These are phyloP conservation scores for Boletus hoseneyae DNA, from an alignment of 1,284 basidiomycete genomes.

Conservation along the genomic window DNA sequence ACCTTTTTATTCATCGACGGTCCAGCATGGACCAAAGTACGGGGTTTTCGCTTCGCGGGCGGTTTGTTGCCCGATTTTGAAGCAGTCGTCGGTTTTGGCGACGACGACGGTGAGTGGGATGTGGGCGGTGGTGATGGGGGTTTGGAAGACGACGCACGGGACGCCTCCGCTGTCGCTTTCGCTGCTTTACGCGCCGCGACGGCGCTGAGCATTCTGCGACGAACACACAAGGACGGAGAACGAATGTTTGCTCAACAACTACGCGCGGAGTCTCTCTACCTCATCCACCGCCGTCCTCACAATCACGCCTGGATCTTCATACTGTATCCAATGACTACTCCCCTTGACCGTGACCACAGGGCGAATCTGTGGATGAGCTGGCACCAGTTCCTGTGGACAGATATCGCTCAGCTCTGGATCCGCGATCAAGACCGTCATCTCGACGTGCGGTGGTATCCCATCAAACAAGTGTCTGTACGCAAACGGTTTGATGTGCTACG, in stretches of 20 bases:
- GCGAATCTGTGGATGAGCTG: too few relatives aligned
- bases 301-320: too few relatives aligned
- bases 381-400: too few relatives aligned
- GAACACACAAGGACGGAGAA: slow-evolving; percentile 1
- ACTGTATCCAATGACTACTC: too few relatives aligned
- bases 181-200: slow-evolving; percentile 28
- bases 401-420: too few relatives aligned
- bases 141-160: slow-evolving; percentile 11
- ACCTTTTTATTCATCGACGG: slow-evolving; percentile 22
- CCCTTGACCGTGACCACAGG: too few relatives aligned
- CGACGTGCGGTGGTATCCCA: too few relatives aligned
- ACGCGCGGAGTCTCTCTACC: slow-evolving; percentile 9
- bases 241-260: too few relatives aligned
- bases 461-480: too few relatives aligned
- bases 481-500: too few relatives aligned
- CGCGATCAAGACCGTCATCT: too few relatives aligned
- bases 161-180: slow-evolving; percentile 8
- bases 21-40: neutral
- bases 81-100: neutral
- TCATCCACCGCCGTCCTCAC: slow-evolving; percentile 1
- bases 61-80: slow-evolving; percentile 3
- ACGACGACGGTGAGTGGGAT: slow-evolving; percentile 8
- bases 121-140: slow-evolving; percentile 9
- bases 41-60: slow-evolving; percentile 23
- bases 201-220: slow-evolving; percentile 25